These are phyloP conservation scores for Gloeophyllum trabeum DNA, from an alignment of 768 basidiomycete species.

Conservation along the genomic window DNA sequence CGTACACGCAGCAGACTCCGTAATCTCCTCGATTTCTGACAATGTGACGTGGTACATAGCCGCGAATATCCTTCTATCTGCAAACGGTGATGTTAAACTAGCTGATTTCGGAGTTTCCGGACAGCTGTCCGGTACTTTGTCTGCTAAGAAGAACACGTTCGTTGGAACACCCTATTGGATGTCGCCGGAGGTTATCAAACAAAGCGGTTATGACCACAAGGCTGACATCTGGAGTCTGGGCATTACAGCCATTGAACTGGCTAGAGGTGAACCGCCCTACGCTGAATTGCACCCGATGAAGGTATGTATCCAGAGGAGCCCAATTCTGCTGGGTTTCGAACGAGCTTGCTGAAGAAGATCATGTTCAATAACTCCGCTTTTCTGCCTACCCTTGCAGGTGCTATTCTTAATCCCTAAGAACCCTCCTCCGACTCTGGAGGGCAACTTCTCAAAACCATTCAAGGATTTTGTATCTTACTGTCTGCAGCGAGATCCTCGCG, in stretches of 20 bases:
- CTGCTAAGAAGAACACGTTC: conserved; percentile 96
- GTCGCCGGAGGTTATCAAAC: conserved; percentile 99
- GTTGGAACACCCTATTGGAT: conserved; percentile 99
- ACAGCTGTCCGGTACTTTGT: conserved; percentile 86
- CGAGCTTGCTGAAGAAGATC: too few species aligned
- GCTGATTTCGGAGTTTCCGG: conserved; percentile 99
- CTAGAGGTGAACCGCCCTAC: conserved; percentile 96
- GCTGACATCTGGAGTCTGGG: conserved; percentile 99
- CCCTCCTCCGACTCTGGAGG: conserved; percentile 83
- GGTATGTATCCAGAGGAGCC: too few species aligned
- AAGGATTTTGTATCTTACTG: conserved; percentile 90
- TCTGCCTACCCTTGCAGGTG: conserved; percentile 39
- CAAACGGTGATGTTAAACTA: conserved; percentile 90
- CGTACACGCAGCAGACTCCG: too few species aligned
- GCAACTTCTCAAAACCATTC: conserved; percentile 86
- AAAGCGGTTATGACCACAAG: conserved; percentile 97
- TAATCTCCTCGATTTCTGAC: too few species aligned
- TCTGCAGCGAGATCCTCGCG: conserved; percentile 87
- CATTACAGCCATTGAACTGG: conserved; percentile 94
- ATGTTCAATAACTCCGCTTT: not conserved
- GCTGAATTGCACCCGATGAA: conserved; percentile 99
- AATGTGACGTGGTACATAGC: conserved; percentile 33
- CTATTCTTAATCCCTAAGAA: conserved; percentile 98
- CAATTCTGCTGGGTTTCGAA: too few species aligned
- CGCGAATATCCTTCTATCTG: conserved; percentile 88